Percentiles rank a stretch among this genome's conserved stretches.
These are phyloP conservation scores for Agapanthus africanus DNA, from an alignment of 106 monocot species.

Conservation along the genomic window DNA sequence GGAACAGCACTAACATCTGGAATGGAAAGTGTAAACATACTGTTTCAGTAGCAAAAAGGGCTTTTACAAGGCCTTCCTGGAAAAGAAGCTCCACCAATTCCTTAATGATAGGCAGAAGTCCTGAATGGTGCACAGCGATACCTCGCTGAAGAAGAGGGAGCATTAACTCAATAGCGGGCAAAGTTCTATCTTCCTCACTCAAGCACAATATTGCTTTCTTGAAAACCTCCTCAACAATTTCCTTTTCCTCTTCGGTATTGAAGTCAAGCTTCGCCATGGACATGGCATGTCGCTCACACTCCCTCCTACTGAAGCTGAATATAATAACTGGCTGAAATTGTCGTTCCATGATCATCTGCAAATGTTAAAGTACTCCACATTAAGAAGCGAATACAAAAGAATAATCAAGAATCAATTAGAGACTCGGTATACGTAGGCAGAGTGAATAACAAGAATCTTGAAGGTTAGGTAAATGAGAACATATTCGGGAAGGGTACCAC, in stretches of 20 bases:
- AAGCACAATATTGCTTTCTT: constrained; percentile 71
- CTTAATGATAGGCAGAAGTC: constrained; percentile 93
- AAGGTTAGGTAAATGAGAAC: too few species aligned
- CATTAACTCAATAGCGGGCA: constrained; percentile 94
- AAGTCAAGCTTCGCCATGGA: constrained; percentile 99
- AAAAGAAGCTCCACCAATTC: constrained; percentile 98
- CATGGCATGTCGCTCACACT: constrained; percentile 94
- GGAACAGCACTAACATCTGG: too few species aligned
- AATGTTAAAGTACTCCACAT: neutral
- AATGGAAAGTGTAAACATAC: constrained; percentile 51
- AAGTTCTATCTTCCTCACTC: constrained; percentile 85
- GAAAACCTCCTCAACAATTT: constrained; percentile 81
- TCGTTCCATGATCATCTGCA: constrained; percentile 98
- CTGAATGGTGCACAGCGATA: constrained; percentile 99
- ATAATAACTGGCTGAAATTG: constrained; percentile 96
- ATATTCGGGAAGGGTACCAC: too few species aligned
- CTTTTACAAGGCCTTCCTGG: constrained; percentile 99
- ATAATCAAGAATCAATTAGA: too few species aligned
- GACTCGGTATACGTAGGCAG: too few species aligned
- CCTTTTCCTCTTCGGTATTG: constrained; percentile 80
- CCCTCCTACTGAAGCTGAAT: constrained; percentile 99
- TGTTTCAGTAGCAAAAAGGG: constrained; percentile 99
- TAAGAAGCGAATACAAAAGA: too few species aligned
- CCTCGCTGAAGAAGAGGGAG: constrained; percentile 95
- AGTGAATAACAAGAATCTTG: too few species aligned